Evolutionary conservation across 768 basidiomycete genomes (phyloP), one percentile per base, ranked within the genome.

Genomic region (Lentinus brumalis): DNA sequence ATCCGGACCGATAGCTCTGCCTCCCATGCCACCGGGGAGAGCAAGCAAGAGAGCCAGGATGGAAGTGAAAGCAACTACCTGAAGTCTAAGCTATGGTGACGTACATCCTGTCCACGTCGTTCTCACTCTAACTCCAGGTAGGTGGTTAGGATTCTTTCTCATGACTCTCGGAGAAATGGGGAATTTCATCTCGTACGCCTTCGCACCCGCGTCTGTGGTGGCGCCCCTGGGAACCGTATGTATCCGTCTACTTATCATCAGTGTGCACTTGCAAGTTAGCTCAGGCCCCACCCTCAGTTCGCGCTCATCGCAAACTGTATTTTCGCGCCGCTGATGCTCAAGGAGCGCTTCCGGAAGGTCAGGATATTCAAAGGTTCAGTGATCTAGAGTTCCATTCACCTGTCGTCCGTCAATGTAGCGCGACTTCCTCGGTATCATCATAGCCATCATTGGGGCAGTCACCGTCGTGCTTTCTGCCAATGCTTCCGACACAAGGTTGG

Each of bases 221-320:
- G 95, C 96, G 0, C 96, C 96, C 31, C 79, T 98, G 11, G 96
- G 96, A n/a, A 95, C 93, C 47, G 95, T 96, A 67, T 76, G 87
- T 75, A 35, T 56, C 26, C 45, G 50, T 31, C 16, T 60, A 53
- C 56, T 49, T 39, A 52, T 21, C 29, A 61, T 41, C 47, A 14
- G 47, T 61, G 15, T 50, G 52, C 21, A 51, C 46, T 50, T 40
- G 55, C 31, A 29, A 18, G 50, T 53, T n/a, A 30, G 57, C 26
- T 35, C 6, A 35, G 35, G 11, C 35, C 61, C 47, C 5, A 16
- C 51, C n/a, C 55, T 15, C 56, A 94, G 87, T 91, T 94, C 73
- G 94, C 94, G 2, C 79, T 98, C n/a, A 87, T 96, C 60, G 93
- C 96, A 14, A 98, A 98, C 72, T 98, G 95, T 69, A 80, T 95